These are phyloP conservation scores for Pyricularia pennisetigena DNA, from an alignment of 2,329 filamentous ascomycete genomes.

Conservation along the genomic window DNA sequence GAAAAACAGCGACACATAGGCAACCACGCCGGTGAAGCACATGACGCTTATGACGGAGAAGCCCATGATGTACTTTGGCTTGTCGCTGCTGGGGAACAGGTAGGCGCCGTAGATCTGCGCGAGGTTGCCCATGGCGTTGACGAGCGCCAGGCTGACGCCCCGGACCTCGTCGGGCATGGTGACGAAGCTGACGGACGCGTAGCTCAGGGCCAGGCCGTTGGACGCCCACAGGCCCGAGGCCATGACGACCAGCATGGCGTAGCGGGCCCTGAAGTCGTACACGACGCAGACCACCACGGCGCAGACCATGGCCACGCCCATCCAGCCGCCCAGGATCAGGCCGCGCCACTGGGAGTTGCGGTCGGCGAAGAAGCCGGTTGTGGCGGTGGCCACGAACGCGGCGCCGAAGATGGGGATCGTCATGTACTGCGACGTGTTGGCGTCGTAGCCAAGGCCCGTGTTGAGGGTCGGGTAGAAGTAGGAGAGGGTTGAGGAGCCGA, in stretches of 20 bases:
- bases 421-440: constrained; percentile 38
- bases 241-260: constrained; percentile 45
- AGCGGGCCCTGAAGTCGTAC: constrained; percentile 41
- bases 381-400: constrained; percentile 36
- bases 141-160: constrained; percentile 40
- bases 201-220: constrained; percentile 40
- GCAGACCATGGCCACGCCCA: constrained; percentile 27
- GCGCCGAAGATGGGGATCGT: constrained; percentile 41
- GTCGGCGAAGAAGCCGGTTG: constrained; percentile 37
- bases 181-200: constrained; percentile 40
- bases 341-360: constrained; percentile 33
- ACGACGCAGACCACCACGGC: constrained; percentile 28
- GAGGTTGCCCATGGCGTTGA: constrained; percentile 44
- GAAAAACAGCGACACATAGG: constrained; percentile 8
- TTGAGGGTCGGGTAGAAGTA: constrained; percentile 46
- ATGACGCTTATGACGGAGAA: constrained; percentile 12
- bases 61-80: constrained; percentile 11
- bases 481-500: constrained; percentile 33
- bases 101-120: constrained; percentile 42
- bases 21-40: constrained; percentile 10
- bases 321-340: constrained; percentile 29
- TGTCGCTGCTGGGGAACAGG: constrained; percentile 15
- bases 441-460: constrained; percentile 36
- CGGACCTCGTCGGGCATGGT: constrained; percentile 36
- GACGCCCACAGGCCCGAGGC: constrained; percentile 42